Evolutionary conservation across 1,139 yeast genomes (phyloP).

Genomic region (Meyerozyma elateridarum): DNA sequence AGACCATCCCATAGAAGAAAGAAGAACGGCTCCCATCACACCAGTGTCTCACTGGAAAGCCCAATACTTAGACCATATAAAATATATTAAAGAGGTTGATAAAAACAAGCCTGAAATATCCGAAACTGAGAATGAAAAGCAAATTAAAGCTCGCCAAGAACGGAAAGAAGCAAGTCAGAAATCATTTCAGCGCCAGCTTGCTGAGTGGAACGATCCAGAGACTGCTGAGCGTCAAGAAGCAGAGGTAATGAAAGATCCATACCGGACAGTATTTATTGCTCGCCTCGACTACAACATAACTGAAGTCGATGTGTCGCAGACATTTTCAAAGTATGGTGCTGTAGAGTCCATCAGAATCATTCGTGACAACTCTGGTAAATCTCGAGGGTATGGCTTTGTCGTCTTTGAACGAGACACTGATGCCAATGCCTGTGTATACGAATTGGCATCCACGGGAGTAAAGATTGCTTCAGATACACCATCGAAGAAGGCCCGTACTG

Average conservation of each 20-base stretch:
- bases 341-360: constrained; percentile 68
- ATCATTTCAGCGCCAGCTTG: constrained; percentile 33
- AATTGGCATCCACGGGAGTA: constrained; percentile 51
- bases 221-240: constrained; percentile 49
- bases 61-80: constrained; percentile 27
- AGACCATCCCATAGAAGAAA: constrained; percentile 49
- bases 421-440: constrained; percentile 55
- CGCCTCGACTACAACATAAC: constrained; percentile 62
- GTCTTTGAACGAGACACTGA: constrained; percentile 59
- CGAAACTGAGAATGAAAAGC: constrained; percentile 9
- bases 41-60: constrained; percentile 45
- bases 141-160: constrained; percentile 7
- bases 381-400: constrained; percentile 83
- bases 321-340: constrained; percentile 62
- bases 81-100: constrained; percentile 22
- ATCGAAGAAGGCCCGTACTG: constrained; percentile 27
- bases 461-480: constrained; percentile 15
- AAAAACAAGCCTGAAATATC: constrained; percentile 29
- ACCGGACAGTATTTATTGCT: constrained; percentile 70
- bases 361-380: constrained; percentile 49
- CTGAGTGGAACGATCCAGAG: constrained; percentile 46
- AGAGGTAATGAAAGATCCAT: constrained; percentile 67
- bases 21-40: constrained; percentile 48
- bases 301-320: constrained; percentile 64
- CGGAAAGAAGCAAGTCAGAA: constrained; percentile 13